Base-by-base conservation (phyloP, 352 stramenopile species). In the Phytophthora pistaciae region DNA sequence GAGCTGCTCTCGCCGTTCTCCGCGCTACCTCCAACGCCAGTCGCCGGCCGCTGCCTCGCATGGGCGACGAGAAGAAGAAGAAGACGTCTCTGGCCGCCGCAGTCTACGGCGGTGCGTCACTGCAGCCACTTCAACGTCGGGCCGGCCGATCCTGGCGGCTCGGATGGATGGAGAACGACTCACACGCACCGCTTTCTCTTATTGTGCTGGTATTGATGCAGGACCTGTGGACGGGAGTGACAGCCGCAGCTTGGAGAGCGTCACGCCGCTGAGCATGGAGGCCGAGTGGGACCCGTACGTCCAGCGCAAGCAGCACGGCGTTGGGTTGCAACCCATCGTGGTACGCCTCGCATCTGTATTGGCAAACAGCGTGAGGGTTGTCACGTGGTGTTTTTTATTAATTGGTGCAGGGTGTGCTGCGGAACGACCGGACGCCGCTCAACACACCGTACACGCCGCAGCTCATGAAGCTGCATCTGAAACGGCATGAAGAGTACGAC, bases 371-470 rank as follows among this genome's bases (percentile, higher is more conserved):
- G 11, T 44, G 48, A 20, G 5, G 3, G 27, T 62, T 20, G 36
- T 56, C 16, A 75, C 50, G 25, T 62, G 23, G 25, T n/a, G 25
- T 6, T 9, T 54, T 59, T 21, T 48, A 1, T 11, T 60, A 6
- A 1, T 64, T 60, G 23, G 56, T 60, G 31, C 58, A 93, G 84
- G 76, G 83, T 46, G 82, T 90, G 63, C 29, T 87, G 25, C 83
- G 88, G 10, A 94, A 92, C 33, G 85, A 93, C 67, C 75, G 85
- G 21, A 95, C 88, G 70, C 88, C 88, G 54, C 72, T 95, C 7
- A 95, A 95, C 63, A 95, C 88, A 55, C 88, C 88, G 57, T 95
- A 91, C 66, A 95, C 88, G n/a, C 88, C 88, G 38, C 85, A 93
- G 50, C 79, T 95, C n/a, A 87, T 94, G 70, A 94, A 93, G 71